Evolutionary conservation across 1,284 basidiomycete species (phyloP).

Genomic region (Ustilago bromivora): DNA sequence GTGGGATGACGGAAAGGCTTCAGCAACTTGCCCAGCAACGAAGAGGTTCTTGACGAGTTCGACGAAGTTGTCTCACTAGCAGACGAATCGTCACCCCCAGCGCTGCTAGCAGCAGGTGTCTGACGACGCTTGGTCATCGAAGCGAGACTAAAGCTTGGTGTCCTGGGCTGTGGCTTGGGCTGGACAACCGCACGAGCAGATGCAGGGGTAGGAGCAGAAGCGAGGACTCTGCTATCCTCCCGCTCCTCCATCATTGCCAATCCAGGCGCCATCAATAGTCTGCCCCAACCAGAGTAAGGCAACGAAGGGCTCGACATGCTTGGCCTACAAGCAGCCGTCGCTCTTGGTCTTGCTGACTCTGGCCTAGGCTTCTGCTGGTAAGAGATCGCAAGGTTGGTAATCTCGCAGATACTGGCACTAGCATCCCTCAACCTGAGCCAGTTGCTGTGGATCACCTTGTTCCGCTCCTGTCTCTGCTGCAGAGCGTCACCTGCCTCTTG

Average conservation of each 20-base stretch:
- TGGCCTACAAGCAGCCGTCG: not conserved
- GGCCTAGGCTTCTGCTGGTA: constrained; percentile 19
- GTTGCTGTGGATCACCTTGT: constrained; percentile 13
- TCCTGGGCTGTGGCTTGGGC: not conserved
- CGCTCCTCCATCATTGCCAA: constrained; percentile 1
- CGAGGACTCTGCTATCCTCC: not conserved
- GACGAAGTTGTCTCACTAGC: not conserved
- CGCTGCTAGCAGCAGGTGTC: not conserved
- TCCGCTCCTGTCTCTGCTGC: constrained; percentile 11
- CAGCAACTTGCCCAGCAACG: not conserved
- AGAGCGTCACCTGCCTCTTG: constrained; percentile 5
- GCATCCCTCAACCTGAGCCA: constrained; percentile 19
- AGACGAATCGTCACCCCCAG: not conserved
- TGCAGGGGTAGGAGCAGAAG: not conserved
- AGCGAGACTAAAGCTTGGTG: not conserved
- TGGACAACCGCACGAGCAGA: not conserved
- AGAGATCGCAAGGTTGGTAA: constrained; percentile 30
- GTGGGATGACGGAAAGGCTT: constrained; percentile 1
- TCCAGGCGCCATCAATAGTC: not conserved
- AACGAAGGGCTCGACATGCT: not conserved
- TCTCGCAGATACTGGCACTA: constrained; percentile 18
- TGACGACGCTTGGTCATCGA: constrained; percentile 4
- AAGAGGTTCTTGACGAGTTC: not conserved
- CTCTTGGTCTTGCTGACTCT: not conserved
- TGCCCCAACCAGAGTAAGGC: not conserved